Base-by-base conservation (phyloP, 768 basidiomycete species). In the Trichaptum fuscoviolaceum region DNA sequence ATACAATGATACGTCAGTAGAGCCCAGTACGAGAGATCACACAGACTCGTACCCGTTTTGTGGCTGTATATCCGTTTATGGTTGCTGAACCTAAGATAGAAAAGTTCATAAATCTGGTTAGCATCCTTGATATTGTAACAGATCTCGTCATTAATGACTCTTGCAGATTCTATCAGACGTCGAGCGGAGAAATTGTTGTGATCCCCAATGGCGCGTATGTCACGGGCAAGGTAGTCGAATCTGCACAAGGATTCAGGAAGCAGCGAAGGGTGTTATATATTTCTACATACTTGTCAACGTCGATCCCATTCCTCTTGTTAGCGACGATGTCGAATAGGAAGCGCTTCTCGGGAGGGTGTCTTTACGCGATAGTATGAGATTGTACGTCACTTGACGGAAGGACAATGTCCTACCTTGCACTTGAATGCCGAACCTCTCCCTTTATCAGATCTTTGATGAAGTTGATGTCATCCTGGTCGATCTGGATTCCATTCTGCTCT, bases 311-410 rank as follows among this genome's bases (percentile, higher is more conserved):
- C 7, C 85, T 79, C 73, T 84, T 84, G 76, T 95, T 95, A 0
- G 92, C 88, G 2, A 95, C 90, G 63, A 95, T 93, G 64, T 94
- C 90, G 71, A 94, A 95, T 1, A 95, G 75, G 70, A 91, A 94
- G 0, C 77, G 75, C 74, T 93, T 93, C 72, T 88, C 89, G 18
- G 78, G 52, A 7, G 71, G 70, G 17, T 25, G 24, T 18, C 67
- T 69, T 35, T 30, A 58, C 30, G 8, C n/a, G 20, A 62, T 20
- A 34, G 18, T 12, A 23, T 63, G 4, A 30, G 20, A 1, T 0
- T 35, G 0, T 18, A 17, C 6, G 7, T 24, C 18, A 62, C 5
- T 24, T 8, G 10, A 42, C 8, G 27, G 8, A 25, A 2, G 23
- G 30, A 30, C 7, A 6, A 0, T 9, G 15, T 27, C 67, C 12